Percentiles rank a stretch among this genome's conserved stretches.
Conservation (phyloP, 768 basidiomycete genomes). For the Brasilioporus rufonigricans region DNA sequence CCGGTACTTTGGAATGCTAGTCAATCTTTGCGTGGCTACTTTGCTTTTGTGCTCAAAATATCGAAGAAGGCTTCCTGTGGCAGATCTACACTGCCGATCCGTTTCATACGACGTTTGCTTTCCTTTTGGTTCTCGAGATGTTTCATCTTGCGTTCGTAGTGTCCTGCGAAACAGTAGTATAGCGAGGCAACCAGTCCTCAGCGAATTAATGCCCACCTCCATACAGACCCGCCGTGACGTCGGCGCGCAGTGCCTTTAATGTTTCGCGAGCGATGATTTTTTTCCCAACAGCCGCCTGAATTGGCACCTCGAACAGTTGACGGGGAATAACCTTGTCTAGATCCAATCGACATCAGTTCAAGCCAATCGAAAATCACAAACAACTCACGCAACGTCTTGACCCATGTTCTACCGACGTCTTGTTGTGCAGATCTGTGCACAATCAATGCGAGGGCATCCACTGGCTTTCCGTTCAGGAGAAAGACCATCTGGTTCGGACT, state of each 20-base stretch:
- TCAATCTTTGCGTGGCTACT: constrained; percentile 7
- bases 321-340: constrained; percentile 88
- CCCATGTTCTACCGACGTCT: constrained; percentile 77
- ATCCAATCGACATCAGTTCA: neutral
- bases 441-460: constrained; percentile 92
- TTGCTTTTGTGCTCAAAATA: constrained; percentile 65
- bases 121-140: constrained; percentile 90
- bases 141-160: constrained; percentile 92
- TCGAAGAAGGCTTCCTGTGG: constrained; percentile 97
- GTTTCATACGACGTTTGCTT: constrained; percentile 87
- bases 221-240: constrained; percentile 93
- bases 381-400: constrained; percentile 85
- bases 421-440: constrained; percentile 82
- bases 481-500: constrained; percentile 70
- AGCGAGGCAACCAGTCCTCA: neutral
- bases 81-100: constrained; percentile 82
- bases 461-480: constrained; percentile 81
- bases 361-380: neutral
- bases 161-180: constrained; percentile 43
- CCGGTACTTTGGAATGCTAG: neutral
- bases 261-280: constrained; percentile 90
- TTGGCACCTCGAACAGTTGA: constrained; percentile 92
- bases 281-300: constrained; percentile 88
- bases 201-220: constrained; percentile 52
- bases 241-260: constrained; percentile 78